Conservation (phyloP, 2,329 filamentous ascomycete species). For the Fusarium marasasianum region DNA sequence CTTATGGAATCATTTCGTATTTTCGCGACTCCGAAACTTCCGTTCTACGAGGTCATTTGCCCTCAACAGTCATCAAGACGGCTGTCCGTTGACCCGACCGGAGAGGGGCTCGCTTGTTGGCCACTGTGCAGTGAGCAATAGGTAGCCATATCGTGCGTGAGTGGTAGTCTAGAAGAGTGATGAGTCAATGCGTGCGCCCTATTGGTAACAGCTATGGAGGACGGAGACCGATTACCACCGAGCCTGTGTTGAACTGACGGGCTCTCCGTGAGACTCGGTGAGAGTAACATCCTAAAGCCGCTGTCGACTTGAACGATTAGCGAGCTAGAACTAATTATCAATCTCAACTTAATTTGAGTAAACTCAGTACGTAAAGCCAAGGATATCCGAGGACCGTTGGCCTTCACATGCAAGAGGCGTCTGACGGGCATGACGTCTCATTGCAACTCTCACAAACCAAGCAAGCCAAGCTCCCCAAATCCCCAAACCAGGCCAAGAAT, state of each 20-base stretch:
- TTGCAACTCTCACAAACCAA: not conserved
- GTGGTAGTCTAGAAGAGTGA: not conserved
- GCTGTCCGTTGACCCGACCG: not conserved
- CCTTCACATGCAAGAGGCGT: constrained; percentile 24
- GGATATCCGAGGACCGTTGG: not conserved
- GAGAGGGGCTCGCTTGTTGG: constrained; percentile 4
- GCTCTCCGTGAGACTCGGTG: not conserved
- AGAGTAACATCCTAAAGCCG: not conserved
- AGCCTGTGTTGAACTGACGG: constrained; percentile 1
- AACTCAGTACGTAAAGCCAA: not conserved
- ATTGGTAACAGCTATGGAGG: not conserved
- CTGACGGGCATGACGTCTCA: not conserved
- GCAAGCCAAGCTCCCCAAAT: not conserved
- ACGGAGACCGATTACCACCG: constrained; percentile 30
- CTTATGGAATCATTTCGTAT: not conserved
- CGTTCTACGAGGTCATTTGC: not conserved
- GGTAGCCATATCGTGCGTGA: not conserved
- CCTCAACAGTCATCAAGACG: not conserved
- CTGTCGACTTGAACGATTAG: not conserved
- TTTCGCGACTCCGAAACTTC: constrained; percentile 11
- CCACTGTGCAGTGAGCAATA: not conserved
- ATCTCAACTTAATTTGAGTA: not conserved
- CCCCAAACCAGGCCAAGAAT: not conserved
- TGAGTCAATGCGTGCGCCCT: not conserved
- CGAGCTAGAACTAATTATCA: not conserved